These are phyloP conservation scores for Debaryomyces prosopidis DNA, from an alignment of 805 yeast genomes.

Conservation along the genomic window DNA sequence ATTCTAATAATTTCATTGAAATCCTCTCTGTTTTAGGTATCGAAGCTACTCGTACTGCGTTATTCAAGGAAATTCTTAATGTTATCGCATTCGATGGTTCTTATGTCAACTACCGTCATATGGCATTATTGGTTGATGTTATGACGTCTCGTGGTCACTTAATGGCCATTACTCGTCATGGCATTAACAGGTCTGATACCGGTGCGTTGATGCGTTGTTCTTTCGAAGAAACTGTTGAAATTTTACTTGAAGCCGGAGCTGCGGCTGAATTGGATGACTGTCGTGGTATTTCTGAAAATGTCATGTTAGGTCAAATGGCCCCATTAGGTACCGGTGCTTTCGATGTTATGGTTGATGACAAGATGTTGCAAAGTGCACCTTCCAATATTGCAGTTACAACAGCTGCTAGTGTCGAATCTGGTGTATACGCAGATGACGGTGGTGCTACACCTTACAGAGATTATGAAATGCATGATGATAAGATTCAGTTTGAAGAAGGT, in stretches of 20 bases:
- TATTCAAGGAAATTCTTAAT: conserved; percentile 90
- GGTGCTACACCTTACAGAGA: conserved; percentile 90
- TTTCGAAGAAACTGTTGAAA: conserved; percentile 98
- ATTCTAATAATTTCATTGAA: conserved; percentile 96
- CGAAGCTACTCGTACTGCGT: conserved; percentile 95
- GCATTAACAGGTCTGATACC: conserved; percentile 97
- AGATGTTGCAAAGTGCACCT: conserved; percentile 68
- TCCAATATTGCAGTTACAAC: conserved; percentile 45
- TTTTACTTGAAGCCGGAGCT: conserved; percentile 96
- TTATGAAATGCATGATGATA: conserved; percentile 61
- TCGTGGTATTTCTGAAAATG: conserved; percentile 97
- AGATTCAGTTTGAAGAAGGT: conserved; percentile 64
- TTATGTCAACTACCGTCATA: conserved; percentile 96
- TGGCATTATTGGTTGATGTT: conserved; percentile 95
- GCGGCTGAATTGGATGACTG: conserved; percentile 97
- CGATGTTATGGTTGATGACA: conserved; percentile 92
- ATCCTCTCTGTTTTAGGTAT: conserved; percentile 93
- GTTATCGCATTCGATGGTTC: conserved; percentile 99
- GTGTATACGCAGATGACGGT: conserved; percentile 48
- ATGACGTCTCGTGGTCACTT: conserved; percentile 98
- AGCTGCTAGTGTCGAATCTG: conserved; percentile 21
- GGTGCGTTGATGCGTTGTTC: conserved; percentile 99
- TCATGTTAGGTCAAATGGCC: conserved; percentile 96
- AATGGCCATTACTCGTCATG: conserved; percentile 99
- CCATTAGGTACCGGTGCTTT: conserved; percentile 99